A percentile compares a stretch with the other conserved stretches of the same genome.
phyloP scores from a whole-genome alignment of 2,329 filamentous ascomycete species.

The Sclerotinia sclerotiorum region DNA sequence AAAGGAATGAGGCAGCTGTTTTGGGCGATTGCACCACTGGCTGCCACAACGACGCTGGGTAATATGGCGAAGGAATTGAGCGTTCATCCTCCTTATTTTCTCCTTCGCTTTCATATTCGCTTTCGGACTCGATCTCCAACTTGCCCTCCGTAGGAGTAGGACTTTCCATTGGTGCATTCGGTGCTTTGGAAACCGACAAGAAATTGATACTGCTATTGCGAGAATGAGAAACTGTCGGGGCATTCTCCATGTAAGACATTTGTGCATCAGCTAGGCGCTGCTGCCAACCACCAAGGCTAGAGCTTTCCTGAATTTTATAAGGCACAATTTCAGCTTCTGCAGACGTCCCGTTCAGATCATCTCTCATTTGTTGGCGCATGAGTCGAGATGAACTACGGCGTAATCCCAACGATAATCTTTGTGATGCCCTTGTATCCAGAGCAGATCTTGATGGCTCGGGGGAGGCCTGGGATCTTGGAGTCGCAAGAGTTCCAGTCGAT shows the following conservation, averaged over 20 bases:
- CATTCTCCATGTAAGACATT: constrained; percentile 47
- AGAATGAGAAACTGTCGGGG: constrained; percentile 40
- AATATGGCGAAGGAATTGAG: not conserved
- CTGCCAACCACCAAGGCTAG: constrained; percentile 46
- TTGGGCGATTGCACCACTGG: not conserved
- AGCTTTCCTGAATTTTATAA: constrained; percentile 39
- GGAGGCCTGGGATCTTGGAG: constrained; percentile 30
- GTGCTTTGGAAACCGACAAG: constrained; percentile 43
- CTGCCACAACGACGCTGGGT: constrained; percentile 7
- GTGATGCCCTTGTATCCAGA: constrained; percentile 26
- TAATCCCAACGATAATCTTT: constrained; percentile 44
- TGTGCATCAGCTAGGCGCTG: constrained; percentile 49
- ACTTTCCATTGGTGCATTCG: constrained; percentile 45
- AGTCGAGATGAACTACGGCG: constrained; percentile 43
- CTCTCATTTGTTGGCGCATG: constrained; percentile 44
- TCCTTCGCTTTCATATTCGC: constrained; percentile 12
- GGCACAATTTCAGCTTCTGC: constrained; percentile 36
- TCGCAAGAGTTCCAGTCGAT: constrained; percentile 32
- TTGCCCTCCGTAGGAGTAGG: constrained; percentile 55
- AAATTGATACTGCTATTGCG: constrained; percentile 45
- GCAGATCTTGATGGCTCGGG: constrained; percentile 31
- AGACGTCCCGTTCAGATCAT: constrained; percentile 34
- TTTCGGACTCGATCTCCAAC: constrained; percentile 26
- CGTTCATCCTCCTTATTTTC: not conserved
- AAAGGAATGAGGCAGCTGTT: not conserved